Evolutionary conservation across 2,329 filamentous ascomycete genomes (phyloP), one percentile per base, ranked within the genome.

Genomic region (Epicoccum sorghinum): DNA sequence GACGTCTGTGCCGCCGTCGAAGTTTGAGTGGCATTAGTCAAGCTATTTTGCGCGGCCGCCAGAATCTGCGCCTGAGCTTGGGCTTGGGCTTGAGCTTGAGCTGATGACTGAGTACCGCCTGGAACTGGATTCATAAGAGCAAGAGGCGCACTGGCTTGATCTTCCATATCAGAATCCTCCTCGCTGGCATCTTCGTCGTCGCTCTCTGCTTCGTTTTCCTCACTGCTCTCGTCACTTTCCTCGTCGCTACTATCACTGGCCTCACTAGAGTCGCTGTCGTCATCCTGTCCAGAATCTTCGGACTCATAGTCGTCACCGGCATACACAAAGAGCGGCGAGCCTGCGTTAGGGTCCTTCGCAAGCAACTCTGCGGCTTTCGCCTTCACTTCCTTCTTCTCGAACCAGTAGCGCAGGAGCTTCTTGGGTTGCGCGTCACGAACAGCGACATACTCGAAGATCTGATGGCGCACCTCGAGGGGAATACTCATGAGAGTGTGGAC

Each of bases 391-490:
- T 62, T 59, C 62, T 65, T 72, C 62, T 74, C 72, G 52, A 75
- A 73, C 71, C 71, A 75, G 37, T 64, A 58, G 37, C 65, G 64
- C 22, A 75, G 58, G 9, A 73, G 46, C 50, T 64, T 62, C 49
- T 67, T 61, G 5, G 69, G 60, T 50, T 62, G 49, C 5, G 47
- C 27, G 5, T 61, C 43, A 39, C 66, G 59, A 6, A 27, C 46
- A 27, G 66, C 55, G 6, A 61, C 55, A 22, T 60, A 43, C 43
- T 61, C 49, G 58, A 67, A 75, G 55, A 74, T 68, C 13, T 47
- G 46, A 41, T 72, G 62, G 33, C 71, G 68, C 23, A 73, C 42
- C 59, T 75, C 72, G 41, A 72, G 60, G 3, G 72, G 71, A 8
- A 73, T 59, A 45, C 22, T 43, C 52, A 67, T 58, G 24, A 74